Evolutionary conservation across 2,329 filamentous ascomycete species (phyloP).

Genomic region (Akanthomyces muscarius): DNA sequence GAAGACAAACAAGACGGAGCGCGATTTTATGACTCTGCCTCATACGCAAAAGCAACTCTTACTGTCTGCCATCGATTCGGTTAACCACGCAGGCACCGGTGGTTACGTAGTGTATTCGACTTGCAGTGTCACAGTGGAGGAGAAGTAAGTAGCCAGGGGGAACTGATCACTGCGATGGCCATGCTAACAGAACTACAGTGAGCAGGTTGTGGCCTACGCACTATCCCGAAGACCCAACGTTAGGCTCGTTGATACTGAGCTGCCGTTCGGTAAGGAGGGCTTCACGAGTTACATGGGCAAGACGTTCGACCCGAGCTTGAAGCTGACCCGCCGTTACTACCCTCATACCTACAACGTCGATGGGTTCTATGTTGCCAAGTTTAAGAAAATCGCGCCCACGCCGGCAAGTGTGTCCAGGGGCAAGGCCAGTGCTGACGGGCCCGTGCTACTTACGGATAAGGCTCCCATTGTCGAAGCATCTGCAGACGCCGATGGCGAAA

Average conservation of each 20-base stretch:
- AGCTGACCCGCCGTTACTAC: constrained; percentile 80
- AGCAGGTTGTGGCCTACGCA: constrained; percentile 90
- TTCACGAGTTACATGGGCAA: constrained; percentile 91
- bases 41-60: constrained; percentile 94
- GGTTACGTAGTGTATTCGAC: constrained; percentile 97
- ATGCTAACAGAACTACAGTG: constrained; percentile 48
- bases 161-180: background rate
- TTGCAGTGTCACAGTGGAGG: constrained; percentile 89
- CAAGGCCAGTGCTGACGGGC: constrained; percentile 25
- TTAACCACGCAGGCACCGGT: constrained; percentile 84
- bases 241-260: constrained; percentile 83
- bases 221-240: constrained; percentile 90
- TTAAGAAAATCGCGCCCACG: constrained; percentile 85
- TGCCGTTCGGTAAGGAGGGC: constrained; percentile 87
- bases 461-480: constrained; percentile 55
- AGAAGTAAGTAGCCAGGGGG: constrained; percentile 43
- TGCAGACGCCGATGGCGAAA: constrained; percentile 23
- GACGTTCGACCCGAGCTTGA: constrained; percentile 81
- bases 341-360: constrained; percentile 93
- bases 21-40: constrained; percentile 88
- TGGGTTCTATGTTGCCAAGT: constrained; percentile 96
- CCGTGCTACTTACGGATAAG: constrained; percentile 59
- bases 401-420: constrained; percentile 46
- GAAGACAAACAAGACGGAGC: constrained; percentile 97
- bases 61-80: constrained; percentile 88